Base-by-base conservation (phyloP, 345 rosid species). In the Sapria himalayana region DNA sequence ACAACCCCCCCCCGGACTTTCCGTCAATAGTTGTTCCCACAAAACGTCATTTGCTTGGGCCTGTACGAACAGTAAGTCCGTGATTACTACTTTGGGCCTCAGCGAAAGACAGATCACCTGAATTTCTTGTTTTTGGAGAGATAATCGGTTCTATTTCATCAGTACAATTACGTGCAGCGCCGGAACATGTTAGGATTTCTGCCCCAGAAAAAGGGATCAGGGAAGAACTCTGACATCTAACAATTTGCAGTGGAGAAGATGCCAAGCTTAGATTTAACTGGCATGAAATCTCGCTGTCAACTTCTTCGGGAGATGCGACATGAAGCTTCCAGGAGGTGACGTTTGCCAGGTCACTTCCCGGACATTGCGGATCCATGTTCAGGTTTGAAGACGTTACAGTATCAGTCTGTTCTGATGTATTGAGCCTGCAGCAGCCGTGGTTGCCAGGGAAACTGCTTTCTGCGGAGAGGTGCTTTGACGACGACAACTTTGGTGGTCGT, bases 11-110 rank as follows among this genome's bases (percentile, higher is more conserved):
- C 86, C 98, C 0, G 98, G 98, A 41, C 78, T 69, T 64, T 89
- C 98, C 1, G 98, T 82, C 19, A 89, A 60, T 56, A 79, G 82
- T 51, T 79, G 86, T 60, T 89, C 95, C 98, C 98, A 89, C 60
- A 89, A 89, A 27, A 69, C 65, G 55, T 89, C 98, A 53, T 89
- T 89, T 19, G 66, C 84, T 45, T 79, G 64, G 41, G 38, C 75
- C 3, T 68, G 73, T n/a, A 44, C 71, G 67, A 50, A 75, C 66
- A 45, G 72, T 33, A 12, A 61, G 55, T 43, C 37, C 65, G 50
- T 65, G 70, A 51, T 63, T 72, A 39, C 47, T 71, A 23, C 41
- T 63, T 21, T 63, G 64, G 38, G 41, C 58, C 18, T 71, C 72
- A 1, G 56, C 44, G 23, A 64, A 54, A 31, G 57, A 39, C 23